Base-by-base conservation (phyloP, 768 basidiomycete genomes). In the Phylloporus sp. region DNA sequence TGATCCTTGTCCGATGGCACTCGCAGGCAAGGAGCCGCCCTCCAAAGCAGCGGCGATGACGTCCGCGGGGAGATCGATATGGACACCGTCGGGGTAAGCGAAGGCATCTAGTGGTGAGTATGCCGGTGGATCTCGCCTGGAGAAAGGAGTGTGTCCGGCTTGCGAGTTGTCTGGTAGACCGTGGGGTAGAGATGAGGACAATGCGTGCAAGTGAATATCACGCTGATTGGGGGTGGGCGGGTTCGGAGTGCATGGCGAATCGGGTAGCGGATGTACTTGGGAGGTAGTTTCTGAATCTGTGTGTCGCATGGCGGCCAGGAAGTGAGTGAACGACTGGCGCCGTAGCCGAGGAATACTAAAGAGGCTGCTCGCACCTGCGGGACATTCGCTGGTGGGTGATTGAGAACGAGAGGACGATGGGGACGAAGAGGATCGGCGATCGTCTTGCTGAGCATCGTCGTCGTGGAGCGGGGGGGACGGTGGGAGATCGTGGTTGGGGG, bases 71-170 rank as follows among this genome's bases (percentile, higher is more conserved):
- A 96, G 72, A 67, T 96, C 90, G 38, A 94, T 83, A 42, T 89
- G 88, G n/a, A 95, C 89, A 24, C 92, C 93, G 33, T 90, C 91
- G 42, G 82, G 73, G 58, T 90, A 90, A 21, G 81, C 77, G 56
- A 74, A 86, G n/a, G 88, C 82, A 60, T 91, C 89, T 59, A 91
- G 67, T n/a, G 90, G 89, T 6, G 89, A 90, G 68, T 92, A 92
- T 15, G 86, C 87, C 21, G 90, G 90, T 18, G 90, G 90, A 51
- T 86, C 84, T 46, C 79, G 76, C 56, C 82, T 73, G 48, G 70
- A 69, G 37, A 80, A 44, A 20, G 71, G 57, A 21, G 66, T 59
- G 45, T 54, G 53, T 22, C 26, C 28, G 26, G 65, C 50, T 55
- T 68, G 60, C 55, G 71, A 56, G 48, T 64, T 21, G 42, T 61